Percentiles rank a stretch among this genome's conserved stretches.
phyloP scores from a whole-genome alignment of 164 flowering plant species.

The Stephania japonica region DNA sequence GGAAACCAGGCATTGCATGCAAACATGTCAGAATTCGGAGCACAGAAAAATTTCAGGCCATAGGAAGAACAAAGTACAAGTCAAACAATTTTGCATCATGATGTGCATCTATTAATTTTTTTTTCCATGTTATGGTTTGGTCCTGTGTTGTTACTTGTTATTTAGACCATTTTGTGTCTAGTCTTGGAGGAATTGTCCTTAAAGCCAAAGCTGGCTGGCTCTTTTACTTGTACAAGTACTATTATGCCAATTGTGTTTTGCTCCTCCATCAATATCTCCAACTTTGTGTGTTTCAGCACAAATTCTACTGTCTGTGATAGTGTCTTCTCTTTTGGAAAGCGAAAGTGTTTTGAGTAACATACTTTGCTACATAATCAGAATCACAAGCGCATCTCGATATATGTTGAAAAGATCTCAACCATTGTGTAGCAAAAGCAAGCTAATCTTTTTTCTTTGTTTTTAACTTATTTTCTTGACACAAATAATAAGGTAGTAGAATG shows the following conservation, averaged over 20 bases:
- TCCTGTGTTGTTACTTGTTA: neutral
- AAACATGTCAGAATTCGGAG: neutral
- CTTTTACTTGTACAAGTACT: neutral
- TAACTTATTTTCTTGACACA: too few species aligned
- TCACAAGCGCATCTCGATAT: too few species aligned
- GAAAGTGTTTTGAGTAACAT: too few species aligned
- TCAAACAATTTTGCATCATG: neutral
- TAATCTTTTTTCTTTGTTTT: too few species aligned
- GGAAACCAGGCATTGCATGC: neutral
- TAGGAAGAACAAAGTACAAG: neutral
- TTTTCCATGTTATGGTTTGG: too few species aligned
- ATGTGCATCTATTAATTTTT: neutral
- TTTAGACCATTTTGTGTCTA: neutral
- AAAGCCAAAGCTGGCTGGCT: neutral
- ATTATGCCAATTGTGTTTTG: neutral
- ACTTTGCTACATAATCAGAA: too few species aligned
- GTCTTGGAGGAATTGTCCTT: neutral
- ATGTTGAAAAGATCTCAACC: too few species aligned
- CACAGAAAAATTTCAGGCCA: too few species aligned
- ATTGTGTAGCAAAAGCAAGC: too few species aligned
- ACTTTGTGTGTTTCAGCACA: neutral
- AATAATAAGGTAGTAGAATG: too few species aligned
- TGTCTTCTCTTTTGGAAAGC: neutral
- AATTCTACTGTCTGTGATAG: neutral
- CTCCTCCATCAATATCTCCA: neutral